These are phyloP conservation scores for Hymenoscyphus linearis DNA, from an alignment of 2,329 filamentous ascomycete genomes.

Conservation along the genomic window DNA sequence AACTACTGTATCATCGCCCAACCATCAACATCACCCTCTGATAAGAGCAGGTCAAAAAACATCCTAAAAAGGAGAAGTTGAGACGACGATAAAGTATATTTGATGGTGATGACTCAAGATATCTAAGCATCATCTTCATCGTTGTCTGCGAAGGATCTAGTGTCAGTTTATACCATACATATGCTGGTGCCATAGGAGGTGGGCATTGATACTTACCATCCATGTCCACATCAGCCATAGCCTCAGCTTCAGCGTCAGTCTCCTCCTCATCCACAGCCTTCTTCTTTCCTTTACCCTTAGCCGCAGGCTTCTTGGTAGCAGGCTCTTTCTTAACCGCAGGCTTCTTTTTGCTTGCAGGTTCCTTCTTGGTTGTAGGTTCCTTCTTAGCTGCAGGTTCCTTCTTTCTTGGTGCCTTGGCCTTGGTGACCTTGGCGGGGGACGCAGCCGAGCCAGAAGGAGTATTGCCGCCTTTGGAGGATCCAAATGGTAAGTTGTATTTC, in stretches of 20 bases:
- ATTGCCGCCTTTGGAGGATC: neutral
- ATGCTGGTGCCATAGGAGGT: neutral
- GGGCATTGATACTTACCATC: neutral
- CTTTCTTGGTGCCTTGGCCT: neutral
- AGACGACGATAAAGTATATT: too few species aligned
- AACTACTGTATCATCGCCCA: too few species aligned
- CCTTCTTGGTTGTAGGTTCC: neutral
- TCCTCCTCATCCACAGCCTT: neutral
- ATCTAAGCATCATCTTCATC: too few species aligned
- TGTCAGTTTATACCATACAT: neutral
- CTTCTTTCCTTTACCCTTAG: constrained; percentile 10
- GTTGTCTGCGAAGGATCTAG: neutral
- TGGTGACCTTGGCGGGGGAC: neutral
- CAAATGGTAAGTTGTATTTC: constrained; percentile 23
- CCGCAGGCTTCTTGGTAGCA: neutral
- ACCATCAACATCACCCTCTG: too few species aligned
- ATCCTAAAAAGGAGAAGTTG: too few species aligned
- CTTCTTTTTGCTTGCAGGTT: too few species aligned
- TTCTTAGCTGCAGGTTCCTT: constrained; percentile 12
- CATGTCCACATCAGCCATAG: neutral
- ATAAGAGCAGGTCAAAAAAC: too few species aligned
- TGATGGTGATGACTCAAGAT: too few species aligned
- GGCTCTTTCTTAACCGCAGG: too few species aligned
- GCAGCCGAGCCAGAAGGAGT: neutral
- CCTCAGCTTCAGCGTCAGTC: neutral